These are phyloP conservation scores for Hyphopichia burtonii DNA, from an alignment of 1,139 yeast species.

Conservation along the genomic window DNA sequence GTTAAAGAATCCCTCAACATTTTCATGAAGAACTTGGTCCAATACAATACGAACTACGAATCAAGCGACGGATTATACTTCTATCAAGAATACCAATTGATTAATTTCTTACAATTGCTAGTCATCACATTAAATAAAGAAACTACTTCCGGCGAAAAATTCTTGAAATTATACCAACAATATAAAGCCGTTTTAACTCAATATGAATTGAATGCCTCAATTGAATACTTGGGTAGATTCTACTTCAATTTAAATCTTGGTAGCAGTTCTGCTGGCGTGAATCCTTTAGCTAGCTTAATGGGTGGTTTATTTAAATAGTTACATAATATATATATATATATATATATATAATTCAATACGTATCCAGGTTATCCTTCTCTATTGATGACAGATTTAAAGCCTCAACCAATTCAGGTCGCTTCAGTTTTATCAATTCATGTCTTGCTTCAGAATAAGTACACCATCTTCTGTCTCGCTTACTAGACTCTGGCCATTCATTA, in stretches of 20 bases:
- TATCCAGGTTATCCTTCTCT: constrained; percentile 22
- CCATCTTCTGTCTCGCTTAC: constrained; percentile 68
- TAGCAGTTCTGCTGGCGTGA: constrained; percentile 56
- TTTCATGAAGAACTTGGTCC: constrained; percentile 34
- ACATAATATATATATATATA: not conserved
- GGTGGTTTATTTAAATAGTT: constrained; percentile 61
- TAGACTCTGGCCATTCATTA: constrained; percentile 72
- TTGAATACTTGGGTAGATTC: constrained; percentile 49
- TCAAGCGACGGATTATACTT: constrained; percentile 14
- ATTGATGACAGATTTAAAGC: constrained; percentile 61
- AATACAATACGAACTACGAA: constrained; percentile 12
- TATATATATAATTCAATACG: not conserved
- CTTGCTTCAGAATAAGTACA: constrained; percentile 72
- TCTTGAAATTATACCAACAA: constrained; percentile 51
- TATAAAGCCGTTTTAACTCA: constrained; percentile 31
- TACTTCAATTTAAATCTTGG: constrained; percentile 45
- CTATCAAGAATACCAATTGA: constrained; percentile 31
- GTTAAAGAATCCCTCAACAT: constrained; percentile 44
- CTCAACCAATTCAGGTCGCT: constrained; percentile 66
- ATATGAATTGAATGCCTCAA: constrained; percentile 36
- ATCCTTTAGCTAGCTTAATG: constrained; percentile 83
- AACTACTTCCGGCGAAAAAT: constrained; percentile 39
- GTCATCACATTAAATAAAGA: constrained; percentile 60
- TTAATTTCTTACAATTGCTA: constrained; percentile 72
- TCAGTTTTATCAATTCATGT: constrained; percentile 55